Percentiles rank a stretch among this genome's conserved stretches.
These are phyloP conservation scores for Talaromyces wortmannii DNA, from an alignment of 495 filamentous ascomycete species.

Conservation along the genomic window DNA sequence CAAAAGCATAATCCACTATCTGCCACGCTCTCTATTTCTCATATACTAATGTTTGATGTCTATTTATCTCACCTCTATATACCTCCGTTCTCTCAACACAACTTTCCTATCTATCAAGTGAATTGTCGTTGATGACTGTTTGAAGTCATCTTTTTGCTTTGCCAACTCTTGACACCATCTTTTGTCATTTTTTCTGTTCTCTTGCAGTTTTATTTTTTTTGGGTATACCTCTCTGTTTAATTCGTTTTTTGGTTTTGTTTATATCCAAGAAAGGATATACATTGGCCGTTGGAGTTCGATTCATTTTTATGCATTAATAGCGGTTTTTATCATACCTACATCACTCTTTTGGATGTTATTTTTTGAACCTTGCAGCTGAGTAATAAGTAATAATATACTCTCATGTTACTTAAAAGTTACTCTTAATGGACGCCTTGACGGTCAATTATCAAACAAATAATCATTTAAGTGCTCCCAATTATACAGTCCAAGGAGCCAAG, in stretches of 20 bases:
- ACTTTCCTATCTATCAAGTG: background rate
- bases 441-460: too few relatives aligned
- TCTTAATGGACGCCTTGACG: too few relatives aligned
- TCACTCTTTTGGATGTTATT: too few relatives aligned
- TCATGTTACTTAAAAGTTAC: too few relatives aligned
- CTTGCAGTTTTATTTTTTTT: background rate
- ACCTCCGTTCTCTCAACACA: background rate
- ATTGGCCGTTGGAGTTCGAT: slow-evolving; percentile 10
- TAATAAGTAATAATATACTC: too few relatives aligned
- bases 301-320: slow-evolving; percentile 5
- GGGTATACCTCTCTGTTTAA: background rate
- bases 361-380: too few relatives aligned
- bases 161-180: background rate
- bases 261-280: slow-evolving; percentile 4
- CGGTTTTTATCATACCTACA: background rate
- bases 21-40: background rate
- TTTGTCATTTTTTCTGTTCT: background rate
- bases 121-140: background rate
- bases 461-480: too few relatives aligned
- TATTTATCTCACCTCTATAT: background rate
- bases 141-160: background rate
- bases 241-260: background rate
- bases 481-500: too few relatives aligned
- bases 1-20: slow-evolving; percentile 1
- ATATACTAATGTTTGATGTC: background rate